Percentiles rank a stretch among this genome's conserved stretches.
Conservation (phyloP, 176 grass and related monocot genomes). For the Elymus sibiricus region DNA sequence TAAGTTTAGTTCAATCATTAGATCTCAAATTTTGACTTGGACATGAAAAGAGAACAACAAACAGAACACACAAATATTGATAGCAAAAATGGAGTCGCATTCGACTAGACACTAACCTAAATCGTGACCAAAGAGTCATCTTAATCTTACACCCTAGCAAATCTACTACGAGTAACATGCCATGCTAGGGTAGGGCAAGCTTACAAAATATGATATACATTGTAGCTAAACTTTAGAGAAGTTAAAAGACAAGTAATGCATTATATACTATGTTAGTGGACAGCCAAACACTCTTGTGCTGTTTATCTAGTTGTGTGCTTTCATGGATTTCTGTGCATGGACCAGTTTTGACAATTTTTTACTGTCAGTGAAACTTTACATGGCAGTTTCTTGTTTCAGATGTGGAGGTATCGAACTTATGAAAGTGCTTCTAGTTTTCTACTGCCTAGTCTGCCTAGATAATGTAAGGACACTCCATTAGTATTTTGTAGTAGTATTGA, state of each 20-base stretch:
- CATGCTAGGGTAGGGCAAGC: not conserved
- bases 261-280: not conserved
- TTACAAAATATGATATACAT: not conserved
- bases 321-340: not conserved
- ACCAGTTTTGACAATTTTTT: not conserved
- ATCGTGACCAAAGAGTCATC: not conserved
- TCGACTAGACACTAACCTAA: not conserved
- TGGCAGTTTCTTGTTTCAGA: not conserved
- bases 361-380: slow-evolving; percentile 4
- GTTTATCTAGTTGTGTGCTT: not conserved
- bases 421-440: slow-evolving; percentile 17
- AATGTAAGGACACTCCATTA: not conserved
- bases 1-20: slow-evolving; percentile 22
- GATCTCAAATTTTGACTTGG: slow-evolving; percentile 7
- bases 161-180: not conserved
- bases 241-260: not conserved
- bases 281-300: not conserved
- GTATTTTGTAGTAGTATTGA: not conserved
- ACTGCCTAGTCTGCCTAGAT: not conserved
- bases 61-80: slow-evolving; percentile 2
- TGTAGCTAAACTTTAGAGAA: slow-evolving; percentile 1
- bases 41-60: not conserved
- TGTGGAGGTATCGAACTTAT: not conserved
- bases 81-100: not conserved
- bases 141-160: not conserved